Evolutionary conservation across 208 protist species (phyloP), one percentile per base, ranked within the genome.

Genomic region (Trypanosoma grayi): DNA sequence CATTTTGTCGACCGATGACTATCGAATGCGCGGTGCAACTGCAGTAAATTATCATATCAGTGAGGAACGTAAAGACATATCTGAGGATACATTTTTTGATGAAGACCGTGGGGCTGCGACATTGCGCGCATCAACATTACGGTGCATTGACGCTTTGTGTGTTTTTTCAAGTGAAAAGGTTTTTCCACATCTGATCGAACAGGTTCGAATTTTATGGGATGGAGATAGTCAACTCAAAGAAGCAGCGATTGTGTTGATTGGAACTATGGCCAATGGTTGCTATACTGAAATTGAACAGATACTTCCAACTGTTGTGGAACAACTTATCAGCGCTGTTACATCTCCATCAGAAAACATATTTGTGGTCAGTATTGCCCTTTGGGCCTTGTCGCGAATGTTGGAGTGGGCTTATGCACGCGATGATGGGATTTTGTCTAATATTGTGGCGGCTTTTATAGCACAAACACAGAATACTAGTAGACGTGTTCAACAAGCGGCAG

Each of bases 351-450:
- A 89, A 47, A 76, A 93, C 56, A 73, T 92, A 40, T 95, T 87
- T 63, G 85, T 95, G 10, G 70, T 70, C n/a, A 95, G 89, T 56
- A 91, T 95, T 44, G 83, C 89, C 13, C 50, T 79, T 48, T 95
- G 89, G 85, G 75, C 78, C 18, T 74, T 95, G n/a, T 90, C 83
- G 8, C 80, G 83, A 8, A 55, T 88, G 16, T 55, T 82, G 47
- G 85, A 92, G 53, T 73, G 67, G 67, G 55, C 61, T 43, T 68
- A 56, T 50, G 14, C 43, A 43, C n/a, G 18, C 27, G 60, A 73
- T 22, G 59, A 28, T 53, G 54, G 30, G 28, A 70, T 83, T 30
- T 43, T 90, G 16, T 45, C 46, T 16, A 65, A 66, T 18, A 70
- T 81, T 65, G 51, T 90, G 7, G 46, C 43, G 33, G 66, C 73